Conservation (phyloP, 805 yeast genomes). For the Candida jianshihensis region DNA sequence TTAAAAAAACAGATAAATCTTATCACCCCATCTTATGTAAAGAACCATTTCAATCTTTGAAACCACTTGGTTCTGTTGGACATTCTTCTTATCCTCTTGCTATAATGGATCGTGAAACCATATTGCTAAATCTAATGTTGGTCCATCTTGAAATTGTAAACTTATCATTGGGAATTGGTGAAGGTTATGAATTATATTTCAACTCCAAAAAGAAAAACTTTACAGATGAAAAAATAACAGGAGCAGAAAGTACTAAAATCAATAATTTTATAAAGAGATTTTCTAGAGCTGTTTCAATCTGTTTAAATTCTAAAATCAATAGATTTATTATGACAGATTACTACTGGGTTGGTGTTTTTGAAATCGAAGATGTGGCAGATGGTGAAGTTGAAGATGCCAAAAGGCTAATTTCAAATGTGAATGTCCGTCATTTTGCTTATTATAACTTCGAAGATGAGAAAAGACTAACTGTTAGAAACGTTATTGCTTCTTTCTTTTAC, state of each 20-base stretch:
- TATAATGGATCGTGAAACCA: slow-evolving; percentile 13
- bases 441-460: slow-evolving; percentile 16
- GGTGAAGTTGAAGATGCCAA: slow-evolving; percentile 20
- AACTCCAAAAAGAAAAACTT: slow-evolving; percentile 11
- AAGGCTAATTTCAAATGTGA: slow-evolving; percentile 18
- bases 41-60: slow-evolving; percentile 11
- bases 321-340: slow-evolving; percentile 22
- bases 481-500: slow-evolving; percentile 18
- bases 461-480: slow-evolving; percentile 17
- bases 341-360: slow-evolving; percentile 22
- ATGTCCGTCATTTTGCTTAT: slow-evolving; percentile 18
- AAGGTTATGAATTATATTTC: slow-evolving; percentile 23
- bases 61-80: slow-evolving; percentile 20
- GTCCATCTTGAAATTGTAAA: slow-evolving; percentile 20
- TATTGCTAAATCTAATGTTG: slow-evolving; percentile 13
- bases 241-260: slow-evolving; percentile 17
- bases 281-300: slow-evolving; percentile 21
- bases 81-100: slow-evolving; percentile 19
- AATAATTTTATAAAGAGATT: slow-evolving; percentile 20
- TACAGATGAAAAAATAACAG: slow-evolving; percentile 6
- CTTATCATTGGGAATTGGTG: slow-evolving; percentile 16
- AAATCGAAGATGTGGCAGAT: slow-evolving; percentile 19
- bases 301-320: slow-evolving; percentile 20
- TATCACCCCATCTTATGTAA: slow-evolving; percentile 9
- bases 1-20: slow-evolving; percentile 10